Evolutionary conservation across 148 eudicot species (phyloP), one percentile per base, ranked within the genome.

Genomic region (Talinum fruticosum): DNA sequence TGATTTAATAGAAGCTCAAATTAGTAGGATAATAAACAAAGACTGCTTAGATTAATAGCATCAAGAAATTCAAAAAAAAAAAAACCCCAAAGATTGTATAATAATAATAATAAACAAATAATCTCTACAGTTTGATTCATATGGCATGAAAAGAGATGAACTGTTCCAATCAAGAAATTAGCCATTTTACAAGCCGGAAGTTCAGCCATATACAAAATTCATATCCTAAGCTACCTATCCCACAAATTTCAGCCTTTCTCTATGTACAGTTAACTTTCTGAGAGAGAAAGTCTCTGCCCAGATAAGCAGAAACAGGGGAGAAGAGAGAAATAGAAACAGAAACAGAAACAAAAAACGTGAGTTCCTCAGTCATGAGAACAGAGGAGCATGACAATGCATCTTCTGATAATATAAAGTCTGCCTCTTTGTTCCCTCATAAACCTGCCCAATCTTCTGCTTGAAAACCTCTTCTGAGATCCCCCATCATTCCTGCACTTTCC

Each of bases 371-470:
- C 90, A 72, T 86, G 85, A 74, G 87, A 86, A 80, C 91, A 90
- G 49, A 90, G 83, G 54, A 90, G 91, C 81, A 90, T 78, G 62
- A 85, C 83, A 30, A 90, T 84, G 67, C 93, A 90, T 77, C 93
- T 86, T 36, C 87, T 80, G 65, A 88, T 86, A 15, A 90, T 90
- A 84, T 90, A 90, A 73, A 90, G 82, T 76, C 88, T 85, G 1
- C 88, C 89, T 71, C 93, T 82, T 76, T 90, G 89, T 75, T 90
- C 85, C 69, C 83, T 88, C 18, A 90, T 67, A 74, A 88, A 86
- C 74, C 87, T 89, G 41, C 85, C 82, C 37, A 87, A 65, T 78
- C 74, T 79, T 79, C 82, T 88, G 54, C 79, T 85, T 75, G 87
- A 64, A 30, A 86, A 78, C 76, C 82, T 85, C 66, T 86, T 86